These are phyloP conservation scores for Mastigamoeba balamuthi DNA, from an alignment of 78 protist genomes.

Conservation along the genomic window DNA sequence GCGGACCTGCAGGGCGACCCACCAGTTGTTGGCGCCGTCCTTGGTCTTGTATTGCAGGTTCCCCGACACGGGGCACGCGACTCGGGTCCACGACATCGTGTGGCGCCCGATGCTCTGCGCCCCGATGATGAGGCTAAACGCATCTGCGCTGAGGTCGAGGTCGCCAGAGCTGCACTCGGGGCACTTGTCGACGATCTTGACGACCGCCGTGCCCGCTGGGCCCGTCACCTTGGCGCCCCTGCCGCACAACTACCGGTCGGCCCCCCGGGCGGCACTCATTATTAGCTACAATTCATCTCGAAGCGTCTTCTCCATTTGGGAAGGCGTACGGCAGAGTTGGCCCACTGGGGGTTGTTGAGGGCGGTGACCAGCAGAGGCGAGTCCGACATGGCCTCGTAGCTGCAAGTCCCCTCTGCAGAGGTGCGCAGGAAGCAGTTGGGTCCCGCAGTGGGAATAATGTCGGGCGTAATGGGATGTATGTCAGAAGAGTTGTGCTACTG, in stretches of 20 bases:
- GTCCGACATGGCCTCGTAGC: not conserved
- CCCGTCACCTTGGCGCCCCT: not conserved
- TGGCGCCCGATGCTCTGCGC: not conserved
- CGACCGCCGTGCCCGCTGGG: not conserved
- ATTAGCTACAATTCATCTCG: too few relatives aligned
- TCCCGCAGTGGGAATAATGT: too few relatives aligned
- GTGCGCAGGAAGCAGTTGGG: too few relatives aligned
- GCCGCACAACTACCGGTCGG: not conserved
- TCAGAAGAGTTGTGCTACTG: too few relatives aligned
- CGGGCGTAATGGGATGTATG: too few relatives aligned
- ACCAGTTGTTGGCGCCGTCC: too few relatives aligned
- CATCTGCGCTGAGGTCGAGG: not conserved
- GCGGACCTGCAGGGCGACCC: too few relatives aligned
- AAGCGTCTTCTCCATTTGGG: too few relatives aligned
- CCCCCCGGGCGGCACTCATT: not conserved
- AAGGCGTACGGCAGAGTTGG: not conserved
- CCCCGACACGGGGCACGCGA: too few relatives aligned
- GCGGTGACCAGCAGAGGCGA: not conserved
- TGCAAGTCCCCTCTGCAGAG: not conserved
- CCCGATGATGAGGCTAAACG: not conserved
- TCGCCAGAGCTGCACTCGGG: not conserved
- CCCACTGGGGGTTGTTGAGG: not conserved
- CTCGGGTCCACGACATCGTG: not conserved
- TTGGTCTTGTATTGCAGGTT: too few relatives aligned
- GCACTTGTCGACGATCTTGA: not conserved